Conservation (phyloP, 1,139 yeast species). For the Taiozyma sp. region DNA sequence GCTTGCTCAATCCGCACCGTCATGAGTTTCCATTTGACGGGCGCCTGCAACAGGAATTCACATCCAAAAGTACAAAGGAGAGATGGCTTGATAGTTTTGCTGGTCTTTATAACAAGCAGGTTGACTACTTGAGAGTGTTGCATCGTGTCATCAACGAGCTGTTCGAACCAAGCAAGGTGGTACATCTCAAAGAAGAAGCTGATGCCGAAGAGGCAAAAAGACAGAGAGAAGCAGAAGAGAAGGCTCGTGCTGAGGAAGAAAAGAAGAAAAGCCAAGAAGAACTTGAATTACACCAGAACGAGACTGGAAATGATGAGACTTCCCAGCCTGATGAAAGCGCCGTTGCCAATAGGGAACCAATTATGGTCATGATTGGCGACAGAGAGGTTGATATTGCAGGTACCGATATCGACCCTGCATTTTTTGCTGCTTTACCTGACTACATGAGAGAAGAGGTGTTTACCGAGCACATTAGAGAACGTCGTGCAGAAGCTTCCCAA, state of each 20-base stretch:
- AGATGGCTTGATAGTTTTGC: slow-evolving; percentile 64
- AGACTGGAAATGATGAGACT: slow-evolving; percentile 5
- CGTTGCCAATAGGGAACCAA: slow-evolving; percentile 37
- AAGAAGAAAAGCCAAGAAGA: slow-evolving; percentile 21
- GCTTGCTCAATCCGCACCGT: background rate
- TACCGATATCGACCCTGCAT: slow-evolving; percentile 89
- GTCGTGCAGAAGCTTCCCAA: slow-evolving; percentile 41
- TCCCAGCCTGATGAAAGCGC: slow-evolving; percentile 3
- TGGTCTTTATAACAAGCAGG: slow-evolving; percentile 41
- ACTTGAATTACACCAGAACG: slow-evolving; percentile 18
- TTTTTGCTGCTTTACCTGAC: slow-evolving; percentile 85
- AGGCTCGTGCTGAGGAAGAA: slow-evolving; percentile 33
- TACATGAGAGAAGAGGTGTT: slow-evolving; percentile 92
- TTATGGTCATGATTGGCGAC: slow-evolving; percentile 72
- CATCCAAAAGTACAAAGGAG: slow-evolving; percentile 28
- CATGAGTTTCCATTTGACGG: background rate
- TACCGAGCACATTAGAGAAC: slow-evolving; percentile 77
- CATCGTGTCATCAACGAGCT: slow-evolving; percentile 49
- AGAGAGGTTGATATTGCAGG: slow-evolving; percentile 81
- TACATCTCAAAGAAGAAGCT: slow-evolving; percentile 24
- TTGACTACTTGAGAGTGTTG: slow-evolving; percentile 39
- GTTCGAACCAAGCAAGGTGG: slow-evolving; percentile 39
- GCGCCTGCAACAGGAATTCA: background rate
- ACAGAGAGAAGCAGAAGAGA: slow-evolving; percentile 24
- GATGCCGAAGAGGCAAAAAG: slow-evolving; percentile 24